Percentiles rank a stretch among this genome's conserved stretches.
Evolutionary conservation across 164 flowering plant species (phyloP).

Genomic region (Sedum album): DNA sequence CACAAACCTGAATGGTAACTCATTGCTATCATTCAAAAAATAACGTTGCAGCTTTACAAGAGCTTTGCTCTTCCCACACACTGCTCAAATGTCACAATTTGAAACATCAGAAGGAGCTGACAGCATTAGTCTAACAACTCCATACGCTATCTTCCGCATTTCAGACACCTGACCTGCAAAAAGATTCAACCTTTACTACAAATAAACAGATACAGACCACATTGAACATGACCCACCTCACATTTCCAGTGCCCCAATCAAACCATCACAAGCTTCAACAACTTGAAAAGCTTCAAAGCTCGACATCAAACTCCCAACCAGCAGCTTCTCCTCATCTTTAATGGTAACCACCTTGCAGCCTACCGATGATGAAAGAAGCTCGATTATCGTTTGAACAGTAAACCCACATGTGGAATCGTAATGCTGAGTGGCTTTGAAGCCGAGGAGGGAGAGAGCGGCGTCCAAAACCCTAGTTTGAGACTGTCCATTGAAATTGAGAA

Average conservation of each 20-base stretch:
- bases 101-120: slow-evolving; percentile 21
- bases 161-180: background rate
- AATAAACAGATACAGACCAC: background rate
- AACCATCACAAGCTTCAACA: slow-evolving; percentile 26
- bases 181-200: background rate
- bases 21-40: slow-evolving; percentile 21
- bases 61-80: slow-evolving; percentile 15
- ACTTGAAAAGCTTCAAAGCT: slow-evolving; percentile 24
- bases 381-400: slow-evolving; percentile 32
- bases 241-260: slow-evolving; percentile 29
- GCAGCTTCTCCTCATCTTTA: slow-evolving; percentile 29
- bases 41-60: slow-evolving; percentile 26
- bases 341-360: slow-evolving; percentile 31
- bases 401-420: slow-evolving; percentile 27
- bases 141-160: slow-evolving; percentile 21
- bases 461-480: slow-evolving; percentile 56
- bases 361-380: slow-evolving; percentile 43
- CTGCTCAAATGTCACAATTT: slow-evolving; percentile 17
- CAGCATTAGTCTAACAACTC: slow-evolving; percentile 32
- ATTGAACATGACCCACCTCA: slow-evolving; percentile 24
- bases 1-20: slow-evolving; percentile 45
- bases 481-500: background rate
- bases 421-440: slow-evolving; percentile 61
- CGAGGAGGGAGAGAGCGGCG: slow-evolving; percentile 59
- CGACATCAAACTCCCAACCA: slow-evolving; percentile 45